Percentiles rank a stretch among this genome's conserved stretches.
Conservation (phyloP, 2,329 filamentous ascomycete species). For the Emydomyces testavorans region DNA sequence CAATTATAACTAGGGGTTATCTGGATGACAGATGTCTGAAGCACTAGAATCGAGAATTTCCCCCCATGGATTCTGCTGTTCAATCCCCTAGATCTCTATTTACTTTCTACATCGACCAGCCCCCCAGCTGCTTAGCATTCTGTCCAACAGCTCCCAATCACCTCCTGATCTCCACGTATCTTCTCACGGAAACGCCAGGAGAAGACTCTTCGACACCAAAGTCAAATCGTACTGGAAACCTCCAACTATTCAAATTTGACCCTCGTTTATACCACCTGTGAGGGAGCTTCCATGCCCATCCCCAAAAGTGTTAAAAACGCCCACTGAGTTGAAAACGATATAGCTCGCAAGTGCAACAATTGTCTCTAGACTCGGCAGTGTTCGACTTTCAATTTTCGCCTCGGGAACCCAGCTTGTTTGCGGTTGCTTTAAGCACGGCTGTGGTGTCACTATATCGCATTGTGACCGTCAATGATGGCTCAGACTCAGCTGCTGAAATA, state of each 20-base stretch:
- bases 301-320: conserved; percentile 9
- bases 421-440: conserved; percentile 64
- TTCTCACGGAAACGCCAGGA: conserved; percentile 40
- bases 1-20: background rate
- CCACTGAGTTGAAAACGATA: conserved; percentile 16
- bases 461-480: conserved; percentile 14
- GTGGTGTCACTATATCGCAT: conserved; percentile 30
- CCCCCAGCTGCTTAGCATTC: conserved; percentile 37
- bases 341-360: conserved; percentile 48
- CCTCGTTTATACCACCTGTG: conserved; percentile 23
- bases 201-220: conserved; percentile 22
- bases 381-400: conserved; percentile 76
- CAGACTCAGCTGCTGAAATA: conserved; percentile 18
- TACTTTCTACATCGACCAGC: conserved; percentile 33
- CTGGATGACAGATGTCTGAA: background rate
- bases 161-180: conserved; percentile 77
- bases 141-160: conserved; percentile 43
- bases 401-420: conserved; percentile 47
- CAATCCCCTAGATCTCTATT: conserved; percentile 22
- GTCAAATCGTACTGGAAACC: conserved; percentile 60
- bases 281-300: conserved; percentile 16
- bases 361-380: conserved; percentile 58
- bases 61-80: conserved; percentile 6
- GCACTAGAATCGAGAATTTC: no score
- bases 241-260: conserved; percentile 53